Conservation (phyloP, 2,329 filamentous ascomycete genomes). For the Penicillium concentricum region DNA sequence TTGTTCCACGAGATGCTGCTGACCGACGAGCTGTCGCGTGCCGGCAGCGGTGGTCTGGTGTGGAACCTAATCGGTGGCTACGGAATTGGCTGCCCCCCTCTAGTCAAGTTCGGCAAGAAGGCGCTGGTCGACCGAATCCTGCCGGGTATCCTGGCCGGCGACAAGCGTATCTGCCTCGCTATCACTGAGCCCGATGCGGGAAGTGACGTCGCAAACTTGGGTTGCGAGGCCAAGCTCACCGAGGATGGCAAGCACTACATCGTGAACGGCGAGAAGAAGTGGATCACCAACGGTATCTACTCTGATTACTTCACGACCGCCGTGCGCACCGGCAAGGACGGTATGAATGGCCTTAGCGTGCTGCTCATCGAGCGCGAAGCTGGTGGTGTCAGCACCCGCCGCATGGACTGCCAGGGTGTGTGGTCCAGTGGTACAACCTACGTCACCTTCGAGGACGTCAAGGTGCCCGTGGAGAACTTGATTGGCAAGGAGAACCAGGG, state of each 20-base stretch:
- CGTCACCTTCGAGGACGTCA: slow-evolving; percentile 97
- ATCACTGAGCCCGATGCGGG: slow-evolving; percentile 97
- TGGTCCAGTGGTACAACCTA: slow-evolving; percentile 96
- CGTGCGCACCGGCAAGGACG: slow-evolving; percentile 80
- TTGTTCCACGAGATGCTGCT: slow-evolving; percentile 96
- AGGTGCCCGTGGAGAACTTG: slow-evolving; percentile 98
- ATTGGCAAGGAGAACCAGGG: slow-evolving; percentile 98
- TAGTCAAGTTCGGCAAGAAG: slow-evolving; percentile 90
- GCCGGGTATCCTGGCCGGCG: slow-evolving; percentile 81
- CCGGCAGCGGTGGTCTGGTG: slow-evolving; percentile 86
- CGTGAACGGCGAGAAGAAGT: slow-evolving; percentile 99
- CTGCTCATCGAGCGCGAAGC: slow-evolving; percentile 84
- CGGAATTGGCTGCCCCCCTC: slow-evolving; percentile 86
- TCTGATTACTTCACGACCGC: slow-evolving; percentile 96
- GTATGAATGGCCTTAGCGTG: slow-evolving; percentile 90
- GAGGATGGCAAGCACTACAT: slow-evolving; percentile 99
- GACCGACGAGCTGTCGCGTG: slow-evolving; percentile 89
- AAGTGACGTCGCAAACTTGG: slow-evolving; percentile 90
- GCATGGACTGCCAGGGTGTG: slow-evolving; percentile 98
- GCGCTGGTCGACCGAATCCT: slow-evolving; percentile 80
- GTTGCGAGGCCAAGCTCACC: slow-evolving; percentile 89
- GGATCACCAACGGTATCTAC: slow-evolving; percentile 99
- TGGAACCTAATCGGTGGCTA: slow-evolving; percentile 98
- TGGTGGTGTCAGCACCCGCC: slow-evolving; percentile 84
- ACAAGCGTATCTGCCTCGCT: slow-evolving; percentile 96